phyloP scores from a whole-genome alignment of 257 asterid genomes.

The Mitragyna speciosa region DNA sequence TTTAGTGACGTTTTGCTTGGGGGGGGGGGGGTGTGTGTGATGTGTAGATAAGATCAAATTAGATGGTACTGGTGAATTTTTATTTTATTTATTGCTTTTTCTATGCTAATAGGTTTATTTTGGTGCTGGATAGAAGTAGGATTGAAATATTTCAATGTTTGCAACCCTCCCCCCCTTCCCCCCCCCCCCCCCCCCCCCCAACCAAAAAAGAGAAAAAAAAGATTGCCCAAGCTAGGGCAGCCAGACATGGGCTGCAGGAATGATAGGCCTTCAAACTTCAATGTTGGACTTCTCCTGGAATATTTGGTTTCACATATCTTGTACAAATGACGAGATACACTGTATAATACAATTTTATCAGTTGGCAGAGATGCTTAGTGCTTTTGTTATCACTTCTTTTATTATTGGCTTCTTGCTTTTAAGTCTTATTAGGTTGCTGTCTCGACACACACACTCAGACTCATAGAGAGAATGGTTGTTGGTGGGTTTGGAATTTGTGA shows the following conservation, averaged over 20 bases:
- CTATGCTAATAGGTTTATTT: background rate
- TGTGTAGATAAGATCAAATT: background rate
- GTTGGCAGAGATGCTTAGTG: background rate
- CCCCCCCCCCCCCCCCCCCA: too few species aligned
- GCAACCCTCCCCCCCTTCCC: background rate
- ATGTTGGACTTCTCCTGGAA: background rate
- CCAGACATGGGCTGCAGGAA: background rate
- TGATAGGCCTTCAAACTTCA: background rate
- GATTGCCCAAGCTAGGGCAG: background rate
- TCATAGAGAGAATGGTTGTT: background rate
- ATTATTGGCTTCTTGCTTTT: background rate
- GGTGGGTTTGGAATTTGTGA: background rate
- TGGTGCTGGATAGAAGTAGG: background rate
- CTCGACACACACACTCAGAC: background rate
- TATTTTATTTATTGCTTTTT: too few species aligned
- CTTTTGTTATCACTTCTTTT: background rate
- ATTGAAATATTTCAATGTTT: too few species aligned
- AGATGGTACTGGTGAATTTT: background rate
- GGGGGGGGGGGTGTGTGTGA: background rate
- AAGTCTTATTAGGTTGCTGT: background rate
- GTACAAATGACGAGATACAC: background rate
- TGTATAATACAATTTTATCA: background rate
- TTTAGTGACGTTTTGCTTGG: background rate
- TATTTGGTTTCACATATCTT: background rate
- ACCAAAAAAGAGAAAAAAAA: too few species aligned